Base-by-base conservation (phyloP, 2,329 filamentous ascomycete genomes). In the Berkeleyomyces basicola region DNA sequence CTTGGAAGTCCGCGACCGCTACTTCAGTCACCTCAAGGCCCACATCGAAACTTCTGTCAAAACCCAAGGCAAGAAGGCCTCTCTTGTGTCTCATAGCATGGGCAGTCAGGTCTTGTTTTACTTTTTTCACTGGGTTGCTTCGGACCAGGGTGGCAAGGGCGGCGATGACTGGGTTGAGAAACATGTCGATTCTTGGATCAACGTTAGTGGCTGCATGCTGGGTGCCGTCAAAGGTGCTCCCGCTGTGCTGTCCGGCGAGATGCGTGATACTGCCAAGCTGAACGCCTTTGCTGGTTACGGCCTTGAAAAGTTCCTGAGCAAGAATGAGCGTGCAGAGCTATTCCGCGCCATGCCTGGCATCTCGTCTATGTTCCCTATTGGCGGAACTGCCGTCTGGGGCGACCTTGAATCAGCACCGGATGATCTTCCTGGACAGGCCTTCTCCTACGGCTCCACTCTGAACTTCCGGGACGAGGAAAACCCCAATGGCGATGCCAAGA, bases 291-390 rank as follows among this genome's bases (percentile, higher is more conserved):
- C 93, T 7, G 92, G 99, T 1, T 97, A 97, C 69, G 93, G 93
- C 0, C 80, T 99, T 7, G 93, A 99, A 72, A 96, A 93, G 70
- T 99, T 99, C 71, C 77, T 99, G 57, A 91, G 86, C 68, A 89
- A 87, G 69, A 85, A 91, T 67, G 93, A 99, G 72, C 83, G 93
- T 61, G 90, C 88, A 0, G 90, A 97, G 70, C 86, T 99, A 51
- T 96, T 99, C 77, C 85, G 93, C 61, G 89, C 90, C 53, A 97
- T 99, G 92, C 93, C 93, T 0, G 93, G 93, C 5, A 88, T 96
- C 65, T 95, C 88, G 5, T 93, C 89, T 58, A 99, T 99, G 93
- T 80, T 99, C 0, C 93, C 93, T 4, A 89, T 96, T 53, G 93
- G 93, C 42, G 93, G 93, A 33, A 84, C 95, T 64, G 87, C 87